phyloP scores from a whole-genome alignment of 2,329 filamentous ascomycete species.

The Dothideomycetes sp. region DNA sequence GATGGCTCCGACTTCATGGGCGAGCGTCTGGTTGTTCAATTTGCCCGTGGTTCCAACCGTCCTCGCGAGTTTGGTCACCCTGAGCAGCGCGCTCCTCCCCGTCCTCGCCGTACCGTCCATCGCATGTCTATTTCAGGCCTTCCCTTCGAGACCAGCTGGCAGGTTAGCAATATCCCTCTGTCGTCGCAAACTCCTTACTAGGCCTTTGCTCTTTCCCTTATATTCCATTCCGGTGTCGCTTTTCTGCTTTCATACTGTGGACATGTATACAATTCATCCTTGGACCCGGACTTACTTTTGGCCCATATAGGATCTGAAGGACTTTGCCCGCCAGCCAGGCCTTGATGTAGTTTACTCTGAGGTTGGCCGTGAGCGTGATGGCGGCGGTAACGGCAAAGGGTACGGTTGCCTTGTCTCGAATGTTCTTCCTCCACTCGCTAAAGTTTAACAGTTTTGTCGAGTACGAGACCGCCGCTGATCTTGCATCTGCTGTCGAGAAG shows the following conservation, averaged over 20 bases:
- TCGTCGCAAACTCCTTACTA: constrained; percentile 1
- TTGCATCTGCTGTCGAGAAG: constrained; percentile 88
- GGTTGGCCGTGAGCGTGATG: constrained; percentile 82
- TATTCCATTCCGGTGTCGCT: constrained; percentile 5
- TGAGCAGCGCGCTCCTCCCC: constrained; percentile 50
- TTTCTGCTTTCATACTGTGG: constrained; percentile 20
- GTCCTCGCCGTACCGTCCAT: constrained; percentile 87
- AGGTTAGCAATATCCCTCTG: constrained; percentile 70
- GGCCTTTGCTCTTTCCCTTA: constrained; percentile 5
- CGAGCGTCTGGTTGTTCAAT: constrained; percentile 94
- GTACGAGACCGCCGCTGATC: constrained; percentile 84
- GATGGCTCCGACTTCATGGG: constrained; percentile 98
- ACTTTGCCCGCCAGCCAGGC: constrained; percentile 94
- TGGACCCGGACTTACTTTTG: constrained; percentile 65
- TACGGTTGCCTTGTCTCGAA: constrained; percentile 37
- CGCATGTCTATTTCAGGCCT: constrained; percentile 98
- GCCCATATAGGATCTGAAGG: constrained; percentile 94
- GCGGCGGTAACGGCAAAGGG: constrained; percentile 56
- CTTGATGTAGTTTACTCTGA: constrained; percentile 98
- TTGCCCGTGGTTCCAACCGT: constrained; percentile 74
- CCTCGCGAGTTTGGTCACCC: constrained; percentile 41
- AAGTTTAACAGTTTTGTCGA: constrained; percentile 70
- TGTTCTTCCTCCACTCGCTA: neutral
- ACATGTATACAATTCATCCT: constrained; percentile 26
- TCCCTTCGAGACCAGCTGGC: constrained; percentile 98